Evolutionary conservation across 306 rosid species (phyloP).

Genomic region (Cicer chorassanicum): DNA sequence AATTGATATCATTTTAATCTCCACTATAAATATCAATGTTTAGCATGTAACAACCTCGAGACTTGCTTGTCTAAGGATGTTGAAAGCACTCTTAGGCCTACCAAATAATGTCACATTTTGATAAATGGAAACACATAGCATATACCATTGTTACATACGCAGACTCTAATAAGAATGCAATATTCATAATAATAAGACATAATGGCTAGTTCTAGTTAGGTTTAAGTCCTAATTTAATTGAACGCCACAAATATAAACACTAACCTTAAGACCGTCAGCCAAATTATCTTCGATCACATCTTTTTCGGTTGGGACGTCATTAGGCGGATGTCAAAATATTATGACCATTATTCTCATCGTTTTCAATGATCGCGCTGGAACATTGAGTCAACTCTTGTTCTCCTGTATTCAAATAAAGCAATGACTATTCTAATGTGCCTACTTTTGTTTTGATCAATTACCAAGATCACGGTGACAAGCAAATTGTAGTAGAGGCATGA

Average conservation of each 20-base stretch:
- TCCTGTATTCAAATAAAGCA: constrained; percentile 2
- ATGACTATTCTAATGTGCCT: background rate
- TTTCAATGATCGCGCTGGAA: background rate
- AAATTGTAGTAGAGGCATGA: background rate
- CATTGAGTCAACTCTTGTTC: background rate
- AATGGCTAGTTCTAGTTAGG: background rate
- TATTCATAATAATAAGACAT: background rate
- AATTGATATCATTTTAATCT: background rate
- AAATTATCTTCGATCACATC: background rate
- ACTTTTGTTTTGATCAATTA: background rate
- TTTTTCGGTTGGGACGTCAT: background rate
- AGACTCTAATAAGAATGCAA: too few relatives aligned
- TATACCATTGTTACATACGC: background rate
- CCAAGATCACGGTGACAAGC: background rate
- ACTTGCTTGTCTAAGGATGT: too few relatives aligned
- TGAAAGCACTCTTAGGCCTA: too few relatives aligned
- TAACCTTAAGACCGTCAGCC: background rate
- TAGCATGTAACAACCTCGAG: background rate
- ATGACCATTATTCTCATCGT: background rate
- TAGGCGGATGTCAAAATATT: background rate
- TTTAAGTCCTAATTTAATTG: background rate
- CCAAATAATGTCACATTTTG: too few relatives aligned
- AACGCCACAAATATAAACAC: background rate
- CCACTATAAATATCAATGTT: background rate
- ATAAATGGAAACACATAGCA: background rate